These are phyloP conservation scores for Pseudocercospora eumusae DNA, from an alignment of 2,329 filamentous ascomycete genomes.

Conservation along the genomic window DNA sequence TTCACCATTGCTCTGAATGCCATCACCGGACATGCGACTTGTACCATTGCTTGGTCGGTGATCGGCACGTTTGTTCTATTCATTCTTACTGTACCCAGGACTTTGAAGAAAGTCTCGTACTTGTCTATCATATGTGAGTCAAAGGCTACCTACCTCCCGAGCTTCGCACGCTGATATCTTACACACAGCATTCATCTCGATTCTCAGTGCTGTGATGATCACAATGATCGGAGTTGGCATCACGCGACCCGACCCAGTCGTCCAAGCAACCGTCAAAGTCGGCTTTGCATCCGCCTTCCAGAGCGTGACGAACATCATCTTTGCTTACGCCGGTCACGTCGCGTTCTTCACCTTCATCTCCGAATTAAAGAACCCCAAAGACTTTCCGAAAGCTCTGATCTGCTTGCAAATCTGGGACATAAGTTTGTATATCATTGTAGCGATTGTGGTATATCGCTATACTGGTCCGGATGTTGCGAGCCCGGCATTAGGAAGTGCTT, in stretches of 20 bases:
- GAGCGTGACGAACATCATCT: conserved; percentile 68
- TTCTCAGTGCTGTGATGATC: conserved; percentile 63
- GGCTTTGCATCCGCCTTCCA: conserved; percentile 59
- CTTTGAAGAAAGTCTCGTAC: conserved; percentile 63
- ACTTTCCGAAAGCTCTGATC: conserved; percentile 64
- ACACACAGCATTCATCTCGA: conserved; percentile 46
- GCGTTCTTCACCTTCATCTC: conserved; percentile 67
- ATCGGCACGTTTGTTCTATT: conserved; percentile 61
- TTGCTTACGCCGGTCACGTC: conserved; percentile 59
- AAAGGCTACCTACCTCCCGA: not conserved
- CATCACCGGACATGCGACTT: conserved; percentile 62
- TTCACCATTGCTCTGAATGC: conserved; percentile 71
- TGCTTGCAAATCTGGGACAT: conserved; percentile 63
- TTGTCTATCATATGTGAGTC: conserved; percentile 60
- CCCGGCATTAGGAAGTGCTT: conserved; percentile 65
- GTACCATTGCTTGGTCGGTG: conserved; percentile 66
- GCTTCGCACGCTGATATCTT: not conserved
- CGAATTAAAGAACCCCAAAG: conserved; percentile 63
- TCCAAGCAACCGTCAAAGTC: conserved; percentile 40
- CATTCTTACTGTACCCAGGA: conserved; percentile 61
- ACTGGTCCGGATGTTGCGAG: conserved; percentile 63
- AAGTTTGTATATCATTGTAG: conserved; percentile 63
- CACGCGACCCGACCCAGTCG: conserved; percentile 44
- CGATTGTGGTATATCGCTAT: conserved; percentile 67
- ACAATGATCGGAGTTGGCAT: conserved; percentile 68